These are phyloP conservation scores for Asterophora parasitica DNA, from an alignment of 768 basidiomycete genomes.

Conservation along the genomic window DNA sequence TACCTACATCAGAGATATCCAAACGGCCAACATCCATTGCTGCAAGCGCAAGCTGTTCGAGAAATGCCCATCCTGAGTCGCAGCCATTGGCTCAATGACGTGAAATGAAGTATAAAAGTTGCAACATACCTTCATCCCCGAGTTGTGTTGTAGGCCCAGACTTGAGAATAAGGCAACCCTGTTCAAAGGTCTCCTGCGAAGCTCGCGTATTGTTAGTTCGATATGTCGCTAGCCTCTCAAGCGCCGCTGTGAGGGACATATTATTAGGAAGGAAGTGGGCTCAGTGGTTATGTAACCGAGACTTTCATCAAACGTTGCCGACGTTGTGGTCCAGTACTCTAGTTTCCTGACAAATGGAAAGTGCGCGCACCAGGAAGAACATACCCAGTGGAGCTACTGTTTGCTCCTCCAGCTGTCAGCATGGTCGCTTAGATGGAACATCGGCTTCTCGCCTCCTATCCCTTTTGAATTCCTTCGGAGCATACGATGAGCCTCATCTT, in stretches of 20 bases:
- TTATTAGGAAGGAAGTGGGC: too few species aligned
- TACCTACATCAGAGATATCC: conserved; percentile 70
- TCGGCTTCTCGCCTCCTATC: too few species aligned
- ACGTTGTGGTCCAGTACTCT: too few species aligned
- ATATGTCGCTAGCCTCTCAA: conserved; percentile 51
- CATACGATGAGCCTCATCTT: too few species aligned
- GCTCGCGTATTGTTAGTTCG: conserved; percentile 46
- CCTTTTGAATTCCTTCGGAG: too few species aligned
- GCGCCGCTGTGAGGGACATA: conserved; percentile 46
- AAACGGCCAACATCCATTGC: conserved; percentile 70
- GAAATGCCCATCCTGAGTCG: conserved; percentile 64
- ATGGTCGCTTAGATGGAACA: too few species aligned
- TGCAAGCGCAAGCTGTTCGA: conserved; percentile 78
- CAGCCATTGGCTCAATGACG: conserved; percentile 3
- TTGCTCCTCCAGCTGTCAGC: too few species aligned
- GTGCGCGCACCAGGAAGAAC: too few species aligned
- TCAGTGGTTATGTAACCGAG: too few species aligned
- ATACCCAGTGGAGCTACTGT: too few species aligned
- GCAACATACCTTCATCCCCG: conserved; percentile 51
- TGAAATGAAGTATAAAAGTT: conserved; percentile 1
- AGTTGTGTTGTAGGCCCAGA: conserved; percentile 38
- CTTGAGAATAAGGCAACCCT: conserved; percentile 47
- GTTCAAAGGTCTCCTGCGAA: conserved; percentile 56
- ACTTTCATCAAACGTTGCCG: too few species aligned
- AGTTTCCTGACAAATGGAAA: too few species aligned